Percentiles rank a stretch among this genome's conserved stretches.
phyloP scores from a whole-genome alignment of 1,284 basidiomycete genomes.

The Xerocomus minutiporus region DNA sequence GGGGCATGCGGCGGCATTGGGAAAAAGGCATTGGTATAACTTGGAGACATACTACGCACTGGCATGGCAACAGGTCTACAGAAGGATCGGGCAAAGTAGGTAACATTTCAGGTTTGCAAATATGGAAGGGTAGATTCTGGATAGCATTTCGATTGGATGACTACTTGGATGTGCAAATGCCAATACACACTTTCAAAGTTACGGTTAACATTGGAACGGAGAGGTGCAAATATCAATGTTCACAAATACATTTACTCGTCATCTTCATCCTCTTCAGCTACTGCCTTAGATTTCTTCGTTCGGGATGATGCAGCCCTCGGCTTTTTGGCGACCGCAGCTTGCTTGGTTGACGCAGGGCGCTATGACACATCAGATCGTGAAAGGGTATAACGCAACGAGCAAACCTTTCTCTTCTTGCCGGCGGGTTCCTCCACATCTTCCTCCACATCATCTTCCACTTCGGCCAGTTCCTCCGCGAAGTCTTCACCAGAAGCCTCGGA shows the following conservation, averaged over 20 bases:
- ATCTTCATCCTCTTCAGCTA: conserved; percentile 31
- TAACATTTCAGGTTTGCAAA: neutral
- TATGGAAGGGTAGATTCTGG: neutral
- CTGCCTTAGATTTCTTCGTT: conserved; percentile 30
- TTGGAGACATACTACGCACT: neutral
- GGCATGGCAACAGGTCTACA: neutral
- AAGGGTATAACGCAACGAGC: neutral
- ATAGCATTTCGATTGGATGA: neutral
- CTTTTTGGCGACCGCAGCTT: conserved; percentile 24
- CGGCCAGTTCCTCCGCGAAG: conserved; percentile 30
- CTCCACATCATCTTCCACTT: conserved; percentile 29
- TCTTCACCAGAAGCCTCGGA: conserved; percentile 32
- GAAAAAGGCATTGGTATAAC: neutral
- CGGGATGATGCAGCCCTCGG: conserved; percentile 24
- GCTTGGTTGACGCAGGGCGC: conserved; percentile 27
- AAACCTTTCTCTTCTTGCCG: conserved; percentile 32
- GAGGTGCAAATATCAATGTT: neutral
- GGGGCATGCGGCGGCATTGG: too few relatives aligned
- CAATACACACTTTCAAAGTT: neutral
- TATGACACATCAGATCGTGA: conserved; percentile 18
- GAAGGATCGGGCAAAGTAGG: neutral
- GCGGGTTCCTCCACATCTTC: conserved; percentile 22
- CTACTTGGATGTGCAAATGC: neutral
- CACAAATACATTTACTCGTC: conserved; percentile 20
- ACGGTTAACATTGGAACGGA: neutral